A percentile compares a stretch with the other conserved stretches of the same genome.
Evolutionary conservation across 805 yeast genomes (phyloP).

Genomic region (Wickerhamomyces ciferrii): DNA sequence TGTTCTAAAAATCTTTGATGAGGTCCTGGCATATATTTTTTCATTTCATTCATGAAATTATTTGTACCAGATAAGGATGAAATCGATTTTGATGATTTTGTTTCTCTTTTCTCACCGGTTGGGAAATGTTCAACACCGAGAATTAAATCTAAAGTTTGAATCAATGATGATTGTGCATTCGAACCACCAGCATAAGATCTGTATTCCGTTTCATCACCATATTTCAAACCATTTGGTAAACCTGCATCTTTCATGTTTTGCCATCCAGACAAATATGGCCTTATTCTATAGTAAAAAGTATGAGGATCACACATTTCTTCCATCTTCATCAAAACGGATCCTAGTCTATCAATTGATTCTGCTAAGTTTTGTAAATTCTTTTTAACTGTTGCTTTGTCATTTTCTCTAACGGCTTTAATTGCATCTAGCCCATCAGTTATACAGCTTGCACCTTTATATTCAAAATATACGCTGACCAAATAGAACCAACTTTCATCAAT

Average conservation of each 20-base stretch:
- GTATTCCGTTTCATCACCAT: conserved; percentile 59
- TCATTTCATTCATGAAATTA: conserved; percentile 77
- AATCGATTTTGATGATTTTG: conserved; percentile 13
- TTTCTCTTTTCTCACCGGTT: conserved; percentile 54
- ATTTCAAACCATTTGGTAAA: conserved; percentile 68
- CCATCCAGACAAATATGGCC: conserved; percentile 95
- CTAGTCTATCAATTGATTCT: conserved; percentile 67
- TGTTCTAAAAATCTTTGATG: conserved; percentile 72
- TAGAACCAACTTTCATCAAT: conserved; percentile 94
- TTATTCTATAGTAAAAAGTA: conserved; percentile 75
- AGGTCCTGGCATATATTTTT: conserved; percentile 82
- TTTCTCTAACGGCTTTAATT: conserved; percentile 45
- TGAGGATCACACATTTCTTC: conserved; percentile 95
- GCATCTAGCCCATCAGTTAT: conserved; percentile 66
- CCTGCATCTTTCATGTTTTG: conserved; percentile 85
- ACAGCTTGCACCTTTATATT: conserved; percentile 72
- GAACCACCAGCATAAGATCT: conserved; percentile 81
- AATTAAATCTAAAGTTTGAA: conserved; percentile 79
- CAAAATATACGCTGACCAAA: conserved; percentile 82
- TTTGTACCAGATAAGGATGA: conserved; percentile 27
- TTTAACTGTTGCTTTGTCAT: conserved; percentile 36
- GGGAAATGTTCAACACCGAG: conserved; percentile 75
- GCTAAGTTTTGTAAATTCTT: conserved; percentile 59
- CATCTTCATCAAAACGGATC: conserved; percentile 71
- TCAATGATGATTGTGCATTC: conserved; percentile 87